Base-by-base conservation (phyloP, 2,329 filamentous ascomycete species). In the Alternaria metachromatica region DNA sequence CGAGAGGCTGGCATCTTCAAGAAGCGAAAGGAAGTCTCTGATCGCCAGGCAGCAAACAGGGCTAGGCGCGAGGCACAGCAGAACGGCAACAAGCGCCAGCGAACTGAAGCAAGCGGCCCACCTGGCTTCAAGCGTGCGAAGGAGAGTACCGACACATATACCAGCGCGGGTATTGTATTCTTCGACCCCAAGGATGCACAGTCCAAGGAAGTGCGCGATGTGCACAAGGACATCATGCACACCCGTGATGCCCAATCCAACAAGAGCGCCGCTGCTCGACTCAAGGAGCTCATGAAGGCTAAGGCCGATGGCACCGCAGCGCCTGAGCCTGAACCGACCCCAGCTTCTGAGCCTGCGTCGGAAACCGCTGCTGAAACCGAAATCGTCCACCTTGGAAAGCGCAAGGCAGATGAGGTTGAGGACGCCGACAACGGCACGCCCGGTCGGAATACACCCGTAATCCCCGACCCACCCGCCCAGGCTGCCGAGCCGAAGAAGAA, bases 1-100 rank as follows among this genome's bases (percentile, higher is more conserved):
- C 93, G 97, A 80, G 96, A 99, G 82, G 93, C 97, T 78, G 89
- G 89, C 13, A 99, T 99, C 62, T 99, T 99, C 82, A 90, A 89
- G 73, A 89, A 93, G 66, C 89, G 96, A 71, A 93, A 93, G 77
- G 91, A 97, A 78, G 88, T 89, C 2, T 94, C 97, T 66, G 92
- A 97, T 63, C 89, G 92, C 65, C 89, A 91, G 65, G 92, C 94
- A 72, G 93, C 92, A 43, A 90, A 90, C 70, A 87, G 89, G 44
- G 74, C 75, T 23, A 69, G 68, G 94, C 82, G 86, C 23, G 82
- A 85, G 55, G 82, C 82, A 21, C 76, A 82, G 43, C 80, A 79
- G 21, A 76, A 75, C 56, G 69, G 72, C 43, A 62, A 70, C 55
- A 75, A 77, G 58, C 67, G 72, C 5, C 68, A 67, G 11, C 70